Evolutionary conservation across 352 stramenopile genomes (phyloP).

Genomic region (Phytophthora litchii): DNA sequence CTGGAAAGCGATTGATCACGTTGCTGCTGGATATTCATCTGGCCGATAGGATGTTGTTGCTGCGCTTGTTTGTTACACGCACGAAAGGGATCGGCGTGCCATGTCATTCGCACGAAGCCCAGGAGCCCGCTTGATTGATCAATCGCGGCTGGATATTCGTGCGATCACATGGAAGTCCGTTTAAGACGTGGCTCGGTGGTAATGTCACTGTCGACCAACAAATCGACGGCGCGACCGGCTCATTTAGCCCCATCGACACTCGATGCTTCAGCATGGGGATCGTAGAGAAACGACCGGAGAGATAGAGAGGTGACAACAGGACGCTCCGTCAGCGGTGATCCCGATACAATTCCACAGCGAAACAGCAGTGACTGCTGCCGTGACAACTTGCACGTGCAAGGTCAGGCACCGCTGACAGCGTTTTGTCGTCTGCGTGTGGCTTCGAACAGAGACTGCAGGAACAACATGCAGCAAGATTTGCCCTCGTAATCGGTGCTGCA

Average conservation of each 20-base stretch:
- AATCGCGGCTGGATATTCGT: too few species aligned
- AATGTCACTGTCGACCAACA: constrained; percentile 5
- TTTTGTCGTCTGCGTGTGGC: neutral
- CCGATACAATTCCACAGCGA: too few species aligned
- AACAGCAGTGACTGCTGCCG: neutral
- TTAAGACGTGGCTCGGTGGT: too few species aligned
- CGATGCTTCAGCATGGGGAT: neutral
- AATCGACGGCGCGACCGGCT: neutral
- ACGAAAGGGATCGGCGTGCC: too few species aligned
- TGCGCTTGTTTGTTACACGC: too few species aligned
- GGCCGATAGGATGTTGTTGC: too few species aligned
- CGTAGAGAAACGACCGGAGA: too few species aligned
- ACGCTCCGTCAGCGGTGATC: neutral
- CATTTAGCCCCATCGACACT: neutral
- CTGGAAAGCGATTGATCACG: too few species aligned
- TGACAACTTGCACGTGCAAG: neutral
- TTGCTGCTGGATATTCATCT: too few species aligned
- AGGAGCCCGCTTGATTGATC: too few species aligned
- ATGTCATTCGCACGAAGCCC: too few species aligned
- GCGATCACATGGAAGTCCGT: too few species aligned
- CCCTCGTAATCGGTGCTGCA: neutral
- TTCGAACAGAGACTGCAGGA: neutral
- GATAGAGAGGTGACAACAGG: neutral
- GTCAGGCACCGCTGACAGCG: neutral
- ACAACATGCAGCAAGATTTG: neutral